Conservation (phyloP, 2,329 filamentous ascomycete genomes). For the Fusarium sororula region DNA sequence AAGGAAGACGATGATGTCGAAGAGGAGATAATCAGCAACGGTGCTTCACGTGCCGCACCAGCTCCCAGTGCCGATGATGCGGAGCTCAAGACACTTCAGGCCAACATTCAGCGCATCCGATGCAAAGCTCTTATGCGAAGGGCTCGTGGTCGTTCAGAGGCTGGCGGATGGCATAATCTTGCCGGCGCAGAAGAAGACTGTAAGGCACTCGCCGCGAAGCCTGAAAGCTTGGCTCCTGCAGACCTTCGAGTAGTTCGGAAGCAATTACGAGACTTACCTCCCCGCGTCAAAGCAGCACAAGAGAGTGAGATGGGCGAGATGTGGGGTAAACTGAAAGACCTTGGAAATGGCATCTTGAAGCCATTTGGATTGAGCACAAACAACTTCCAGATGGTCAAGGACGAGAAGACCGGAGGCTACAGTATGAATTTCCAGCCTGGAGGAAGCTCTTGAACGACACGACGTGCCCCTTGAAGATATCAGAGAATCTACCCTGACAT, state of each 20-base stretch:
- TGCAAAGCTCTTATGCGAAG: conserved; percentile 85
- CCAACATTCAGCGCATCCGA: conserved; percentile 79
- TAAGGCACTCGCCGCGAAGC: conserved; percentile 67
- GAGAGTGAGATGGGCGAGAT: conserved; percentile 93
- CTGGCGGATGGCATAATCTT: conserved; percentile 81
- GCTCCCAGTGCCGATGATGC: conserved; percentile 37
- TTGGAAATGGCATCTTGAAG: conserved; percentile 91
- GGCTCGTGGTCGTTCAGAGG: conserved; percentile 75
- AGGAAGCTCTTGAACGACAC: conserved; percentile 24
- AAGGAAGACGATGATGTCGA: conserved; percentile 56
- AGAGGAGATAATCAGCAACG: conserved; percentile 68
- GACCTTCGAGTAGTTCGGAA: conserved; percentile 75
- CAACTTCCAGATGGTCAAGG: conserved; percentile 94
- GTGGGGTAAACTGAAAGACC: conserved; percentile 94
- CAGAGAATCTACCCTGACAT: not conserved
- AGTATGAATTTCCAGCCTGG: conserved; percentile 80
- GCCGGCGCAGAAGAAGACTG: conserved; percentile 85
- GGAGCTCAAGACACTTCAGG: conserved; percentile 42
- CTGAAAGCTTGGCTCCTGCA: conserved; percentile 61
- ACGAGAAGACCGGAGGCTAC: conserved; percentile 89
- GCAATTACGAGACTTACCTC: conserved; percentile 73
- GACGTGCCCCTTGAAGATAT: not conserved
- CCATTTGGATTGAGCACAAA: conserved; percentile 94
- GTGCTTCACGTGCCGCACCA: conserved; percentile 62
- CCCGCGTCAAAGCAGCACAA: conserved; percentile 77